These are phyloP conservation scores for Venturia asperata DNA, from an alignment of 2,329 filamentous ascomycete species.

Conservation along the genomic window DNA sequence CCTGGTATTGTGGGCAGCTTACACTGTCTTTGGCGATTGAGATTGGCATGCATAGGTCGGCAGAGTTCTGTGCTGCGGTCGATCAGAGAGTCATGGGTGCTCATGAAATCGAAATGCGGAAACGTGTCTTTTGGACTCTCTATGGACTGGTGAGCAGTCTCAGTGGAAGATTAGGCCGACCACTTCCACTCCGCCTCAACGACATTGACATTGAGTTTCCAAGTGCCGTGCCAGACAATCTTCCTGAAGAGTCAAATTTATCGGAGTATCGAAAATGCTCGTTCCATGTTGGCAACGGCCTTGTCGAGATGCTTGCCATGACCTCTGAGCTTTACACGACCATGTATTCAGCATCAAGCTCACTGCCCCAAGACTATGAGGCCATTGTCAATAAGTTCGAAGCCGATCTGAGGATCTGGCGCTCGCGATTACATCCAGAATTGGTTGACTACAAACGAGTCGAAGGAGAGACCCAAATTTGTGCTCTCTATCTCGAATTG, in stretches of 20 bases:
- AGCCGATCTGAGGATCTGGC: conserved; percentile 53
- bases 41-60: conserved; percentile 66
- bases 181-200: conserved; percentile 64
- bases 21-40: conserved; percentile 66
- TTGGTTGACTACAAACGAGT: conserved; percentile 45
- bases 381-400: conserved; percentile 47
- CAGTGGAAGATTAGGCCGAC: conserved; percentile 67
- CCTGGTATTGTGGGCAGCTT: conserved; percentile 59
- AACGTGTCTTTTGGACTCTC: conserved; percentile 70
- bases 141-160: conserved; percentile 60
- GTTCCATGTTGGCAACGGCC: conserved; percentile 59
- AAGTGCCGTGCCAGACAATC: conserved; percentile 62
- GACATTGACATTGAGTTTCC: conserved; percentile 77
- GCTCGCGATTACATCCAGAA: conserved; percentile 55
- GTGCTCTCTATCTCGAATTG: conserved; percentile 43
- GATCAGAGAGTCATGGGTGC: conserved; percentile 29
- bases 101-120: conserved; percentile 69
- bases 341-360: conserved; percentile 58
- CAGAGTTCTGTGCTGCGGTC: conserved; percentile 47
- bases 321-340: conserved; percentile 68
- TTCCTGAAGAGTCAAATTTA: conserved; percentile 48
- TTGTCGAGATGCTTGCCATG: conserved; percentile 58
- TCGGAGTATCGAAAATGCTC: conserved; percentile 50
- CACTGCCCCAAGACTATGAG: conserved; percentile 9
- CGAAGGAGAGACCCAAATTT: conserved; percentile 42